Percentiles rank a stretch among this genome's conserved stretches.
Evolutionary conservation across 805 yeast species (phyloP).

Genomic region (Starmerella potacharoeniae): DNA sequence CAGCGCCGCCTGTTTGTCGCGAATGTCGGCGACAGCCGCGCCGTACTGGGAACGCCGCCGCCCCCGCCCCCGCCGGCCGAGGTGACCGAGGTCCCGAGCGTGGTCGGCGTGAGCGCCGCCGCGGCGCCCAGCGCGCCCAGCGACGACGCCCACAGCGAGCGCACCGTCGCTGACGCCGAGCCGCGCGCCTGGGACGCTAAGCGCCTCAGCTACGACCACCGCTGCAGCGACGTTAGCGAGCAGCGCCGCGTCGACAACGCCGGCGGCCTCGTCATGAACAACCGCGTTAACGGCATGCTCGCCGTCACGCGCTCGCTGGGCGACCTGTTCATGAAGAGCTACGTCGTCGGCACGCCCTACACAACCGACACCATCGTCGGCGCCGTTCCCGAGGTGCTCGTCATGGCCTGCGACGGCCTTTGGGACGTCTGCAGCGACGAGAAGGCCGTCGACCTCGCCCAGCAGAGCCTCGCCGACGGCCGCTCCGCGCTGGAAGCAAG

Average conservation of each 20-base stretch:
- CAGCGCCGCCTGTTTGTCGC: slow-evolving; percentile 75
- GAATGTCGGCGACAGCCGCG: slow-evolving; percentile 87
- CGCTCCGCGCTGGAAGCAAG: slow-evolving; percentile 52
- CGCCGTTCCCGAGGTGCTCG: slow-evolving; percentile 70
- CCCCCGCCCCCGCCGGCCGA: not conserved
- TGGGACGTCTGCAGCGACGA: slow-evolving; percentile 92
- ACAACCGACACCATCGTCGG: slow-evolving; percentile 76
- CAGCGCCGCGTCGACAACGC: slow-evolving; percentile 57
- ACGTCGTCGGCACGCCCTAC: slow-evolving; percentile 83
- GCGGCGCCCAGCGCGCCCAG: not conserved
- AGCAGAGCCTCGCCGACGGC: slow-evolving; percentile 34
- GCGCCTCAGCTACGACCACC: slow-evolving; percentile 84
- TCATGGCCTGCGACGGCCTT: slow-evolving; percentile 90
- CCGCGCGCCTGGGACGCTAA: slow-evolving; percentile 47
- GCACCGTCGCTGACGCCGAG: slow-evolving; percentile 15
- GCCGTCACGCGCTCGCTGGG: slow-evolving; percentile 93
- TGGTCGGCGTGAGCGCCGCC: not conserved
- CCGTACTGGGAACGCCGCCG: slow-evolving; percentile 43
- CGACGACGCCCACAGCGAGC: slow-evolving; percentile 3
- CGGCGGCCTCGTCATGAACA: slow-evolving; percentile 83
- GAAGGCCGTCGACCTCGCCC: slow-evolving; percentile 64
- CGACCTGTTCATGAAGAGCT: slow-evolving; percentile 79
- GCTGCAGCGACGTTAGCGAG: slow-evolving; percentile 74
- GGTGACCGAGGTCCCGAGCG: not conserved
- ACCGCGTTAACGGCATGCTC: slow-evolving; percentile 87